Evolutionary conservation across 768 basidiomycete species (phyloP), one percentile per base, ranked within the genome.

Genomic region (Tremella yokohamensis): DNA sequence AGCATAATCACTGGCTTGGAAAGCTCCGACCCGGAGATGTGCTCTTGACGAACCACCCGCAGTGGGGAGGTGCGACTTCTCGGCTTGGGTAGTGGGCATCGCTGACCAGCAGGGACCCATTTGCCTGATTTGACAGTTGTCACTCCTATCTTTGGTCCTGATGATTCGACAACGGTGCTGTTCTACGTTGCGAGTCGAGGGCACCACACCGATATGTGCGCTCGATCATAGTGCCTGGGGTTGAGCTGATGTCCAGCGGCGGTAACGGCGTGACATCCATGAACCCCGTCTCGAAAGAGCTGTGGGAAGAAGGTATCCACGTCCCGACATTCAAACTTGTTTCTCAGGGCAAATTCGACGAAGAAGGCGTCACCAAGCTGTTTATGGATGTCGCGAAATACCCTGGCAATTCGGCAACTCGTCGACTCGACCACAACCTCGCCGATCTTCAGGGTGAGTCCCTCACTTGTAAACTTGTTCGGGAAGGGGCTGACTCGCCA

Each of bases 311-410:
- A 74, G 92, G 92, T 18, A 92, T 92, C 0, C 83, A 90, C 68
- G 87, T 96, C 49, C 82, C 85, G 66, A 87, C 87, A 73, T 89
- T 96, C 82, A 94, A 92, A 77, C 85, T 96, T 61, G 92, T 96
- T 3, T 80, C 84, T 47, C 82, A 81, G 8, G 89, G 91, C 1
- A 76, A 87, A 2, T 94, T 90, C 72, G 85, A 93, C 75, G 80
- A 81, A 48, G 80, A 85, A 19, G 85, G 86, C 0, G 78, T 96
- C 22, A 69, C 85, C 39, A 84, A 88, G 45, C 87, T 94, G 84
- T 79, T 93, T 49, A 85, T 86, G 48, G 49, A 52, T 6, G 63
- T 63, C 2, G 63, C 52, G 7, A 55, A 55, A 37, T 57, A 58
- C 29, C 54, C 59, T 8, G 51, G 51, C 16, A 34, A 34, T 11